Percentiles rank a stretch among this genome's conserved stretches.
Conservation (phyloP, 768 basidiomycete genomes). For the Auricularia heimuer region DNA sequence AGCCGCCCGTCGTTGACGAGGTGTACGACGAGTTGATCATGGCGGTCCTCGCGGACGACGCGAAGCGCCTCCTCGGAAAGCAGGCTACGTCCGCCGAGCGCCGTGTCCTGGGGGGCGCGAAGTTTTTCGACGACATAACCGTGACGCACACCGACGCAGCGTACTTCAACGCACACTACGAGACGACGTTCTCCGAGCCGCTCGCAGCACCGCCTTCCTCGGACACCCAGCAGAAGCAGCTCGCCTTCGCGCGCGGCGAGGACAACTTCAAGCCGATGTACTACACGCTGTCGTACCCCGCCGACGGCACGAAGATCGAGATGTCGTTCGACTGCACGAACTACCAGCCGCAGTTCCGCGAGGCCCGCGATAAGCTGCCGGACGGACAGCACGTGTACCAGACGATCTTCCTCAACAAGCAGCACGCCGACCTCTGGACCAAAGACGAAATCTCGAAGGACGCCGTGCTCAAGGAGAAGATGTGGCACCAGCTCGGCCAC, state of each 20-base stretch:
- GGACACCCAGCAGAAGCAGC: constrained; percentile 22
- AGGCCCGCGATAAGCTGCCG: constrained; percentile 13
- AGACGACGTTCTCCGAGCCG: constrained; percentile 20
- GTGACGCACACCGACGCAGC: constrained; percentile 18
- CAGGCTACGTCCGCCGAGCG: constrained; percentile 30
- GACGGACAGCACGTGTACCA: constrained; percentile 32
- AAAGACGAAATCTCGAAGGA: constrained; percentile 29
- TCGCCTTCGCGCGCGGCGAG: constrained; percentile 19
- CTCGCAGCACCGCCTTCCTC: constrained; percentile 19
- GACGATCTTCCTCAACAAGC: constrained; percentile 39
- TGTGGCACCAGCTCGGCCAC: constrained; percentile 47
- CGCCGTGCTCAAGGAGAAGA: constrained; percentile 33
- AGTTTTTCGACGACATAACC: constrained; percentile 30
- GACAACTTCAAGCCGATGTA: constrained; percentile 36
- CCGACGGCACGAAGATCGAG: constrained; percentile 37
- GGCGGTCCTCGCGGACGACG: constrained; percentile 34
- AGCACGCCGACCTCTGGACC: constrained; percentile 30
- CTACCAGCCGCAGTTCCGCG: constrained; percentile 36
- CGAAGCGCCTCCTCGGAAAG: constrained; percentile 31
- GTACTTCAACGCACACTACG: constrained; percentile 33
- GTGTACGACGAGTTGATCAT: constrained; percentile 37
- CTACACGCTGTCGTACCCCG: constrained; percentile 34
- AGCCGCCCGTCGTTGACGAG: constrained; percentile 19
- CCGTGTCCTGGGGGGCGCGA: constrained; percentile 33
- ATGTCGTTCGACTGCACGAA: constrained; percentile 43